Base-by-base conservation (phyloP, 768 basidiomycete species). In the Imleria badia region DNA sequence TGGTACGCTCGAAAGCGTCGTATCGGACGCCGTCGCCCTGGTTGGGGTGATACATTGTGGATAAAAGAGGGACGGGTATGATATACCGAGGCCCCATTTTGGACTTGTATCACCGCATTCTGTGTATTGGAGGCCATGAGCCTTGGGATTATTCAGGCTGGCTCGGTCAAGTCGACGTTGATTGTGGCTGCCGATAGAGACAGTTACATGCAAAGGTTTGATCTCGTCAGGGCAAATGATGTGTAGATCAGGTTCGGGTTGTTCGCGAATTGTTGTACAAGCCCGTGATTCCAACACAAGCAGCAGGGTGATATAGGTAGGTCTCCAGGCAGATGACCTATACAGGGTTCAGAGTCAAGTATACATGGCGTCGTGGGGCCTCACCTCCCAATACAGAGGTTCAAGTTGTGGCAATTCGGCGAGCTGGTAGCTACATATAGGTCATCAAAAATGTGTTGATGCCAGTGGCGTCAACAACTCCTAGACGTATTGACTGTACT, bases 1-100 rank as follows among this genome's bases (percentile, higher is more conserved):
- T 85, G 84, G 79, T 67, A 9, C 86, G 80, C 69, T 94, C 92
- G 66, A 87, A 93, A 1, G 74, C 51, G 64, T 94, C 90, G 0
- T 72, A 69, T 43, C 79, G 76, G 22, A 83, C 57, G 20, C 60
- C 48, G 40, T 45, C 40, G n/a, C n/a, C n/a, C n/a, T n/a, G n/a
- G n/a, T n/a, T n/a, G n/a, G n/a, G n/a, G n/a, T n/a, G n/a, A n/a
- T n/a, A n/a, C n/a, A n/a, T n/a, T n/a, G n/a, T n/a, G n/a, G n/a
- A n/a, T n/a, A n/a, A n/a, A n/a, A n/a, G n/a, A n/a, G n/a, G n/a
- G n/a, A n/a, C n/a, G n/a, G n/a, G n/a, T n/a, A n/a, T n/a, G n/a
- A n/a, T n/a, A n/a, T 23, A 7, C 40, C 30, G 13, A 41, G 34
- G 23, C 15, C 22, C 20, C 14, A 33, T n/a, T n/a, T 43, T 36